Evolutionary conservation across 495 filamentous ascomycete species (phyloP), one percentile per base, ranked within the genome.

Genomic region (Polyplosphaeria fusca): DNA sequence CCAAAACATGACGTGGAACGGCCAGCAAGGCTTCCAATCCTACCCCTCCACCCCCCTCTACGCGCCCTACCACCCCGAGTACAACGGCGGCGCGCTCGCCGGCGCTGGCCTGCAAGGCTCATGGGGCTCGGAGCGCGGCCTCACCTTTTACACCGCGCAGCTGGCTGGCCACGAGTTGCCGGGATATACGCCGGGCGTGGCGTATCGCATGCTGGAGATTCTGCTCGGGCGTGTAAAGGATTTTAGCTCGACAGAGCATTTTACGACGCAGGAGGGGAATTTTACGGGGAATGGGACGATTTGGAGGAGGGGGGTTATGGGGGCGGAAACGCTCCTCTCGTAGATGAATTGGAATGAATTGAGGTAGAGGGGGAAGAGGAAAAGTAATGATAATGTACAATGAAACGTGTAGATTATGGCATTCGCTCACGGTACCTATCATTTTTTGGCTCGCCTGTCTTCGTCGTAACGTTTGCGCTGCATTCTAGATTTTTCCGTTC

Each of bases 1-100:
- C 32, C 87, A 92, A 63, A 91, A 91, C 69, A 88, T 91, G 85
- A 91, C 86, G 0, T 91, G 86, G 86, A 80, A 82, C 47, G 88
- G 88, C 5, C 59, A 63, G 4, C 79, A 84, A 54, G 88, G 88
- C 0, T 89, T 91, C 70, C 57, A 63, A 30, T 61, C 57, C 12
- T 68, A 73, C 1, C 86, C 86, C 0, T 61, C 65, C 1, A 79
- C 80, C 28, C 77, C 79, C 0, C 79, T 90, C 42, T 85, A 82
- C 49, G 83, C 89, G 0, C 87, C 87, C 0, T 82, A 82, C 47
- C 82, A 82, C 49, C 68, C 71, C 12, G 71, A 74, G 50, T 50
- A 61, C 19, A 55, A 73, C 11, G 55, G 73, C 45, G 52, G 70
- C 26, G 45, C 64, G 26, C 52, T 80, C 39, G 73, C 82, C 3